Base-by-base conservation (phyloP, 2,329 filamentous ascomycete species). In the Colletotrichum sp. region DNA sequence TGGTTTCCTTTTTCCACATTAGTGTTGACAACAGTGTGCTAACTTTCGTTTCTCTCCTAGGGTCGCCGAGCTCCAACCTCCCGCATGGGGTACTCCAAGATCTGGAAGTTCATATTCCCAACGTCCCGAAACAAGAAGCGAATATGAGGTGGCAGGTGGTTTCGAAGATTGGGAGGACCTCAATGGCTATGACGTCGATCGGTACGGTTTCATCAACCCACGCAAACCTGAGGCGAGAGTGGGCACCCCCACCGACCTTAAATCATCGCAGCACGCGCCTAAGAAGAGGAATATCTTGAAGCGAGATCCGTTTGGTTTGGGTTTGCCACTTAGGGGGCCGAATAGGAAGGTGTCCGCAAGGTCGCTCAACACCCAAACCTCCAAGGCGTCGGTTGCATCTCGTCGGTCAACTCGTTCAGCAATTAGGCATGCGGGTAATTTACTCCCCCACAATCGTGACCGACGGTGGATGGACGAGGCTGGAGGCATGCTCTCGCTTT, bases 141-240 rank as follows among this genome's bases (percentile, higher is more conserved):
- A 85, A 65, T 86, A 87, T 76, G 89, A 92, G 80, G 83, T 89
- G 55, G 90, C 90, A 16, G 90, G 91, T 63, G 90, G 91, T 18
- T 85, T 93, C 24, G 92, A 94, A 81, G 92, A 94, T 80, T 94
- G 92, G 92, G 90, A 93, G 79, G 90, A 93, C 78, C 85, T 94
- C 4, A 86, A 92, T 69, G 90, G 88, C 36, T 87, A 86, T 66
- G 89, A 92, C 81, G 90, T 94, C 77, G 92, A 94, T 84, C 89
- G 92, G 80, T 94, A 93, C 81, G 92, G 92, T 76, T 94, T 94
- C 84, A 94, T 94, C 80, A 88, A 83, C 69, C 81, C 85, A 59
- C 87, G 86, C 18, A 86, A 86, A 44, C 74, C 66, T n/a, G 82
- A 82, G 9, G 86, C 88, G 24, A 85, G 86, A 36, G 82, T 85